Evolutionary conservation across 768 basidiomycete genomes (phyloP).

Genomic region (Russula vinacea): DNA sequence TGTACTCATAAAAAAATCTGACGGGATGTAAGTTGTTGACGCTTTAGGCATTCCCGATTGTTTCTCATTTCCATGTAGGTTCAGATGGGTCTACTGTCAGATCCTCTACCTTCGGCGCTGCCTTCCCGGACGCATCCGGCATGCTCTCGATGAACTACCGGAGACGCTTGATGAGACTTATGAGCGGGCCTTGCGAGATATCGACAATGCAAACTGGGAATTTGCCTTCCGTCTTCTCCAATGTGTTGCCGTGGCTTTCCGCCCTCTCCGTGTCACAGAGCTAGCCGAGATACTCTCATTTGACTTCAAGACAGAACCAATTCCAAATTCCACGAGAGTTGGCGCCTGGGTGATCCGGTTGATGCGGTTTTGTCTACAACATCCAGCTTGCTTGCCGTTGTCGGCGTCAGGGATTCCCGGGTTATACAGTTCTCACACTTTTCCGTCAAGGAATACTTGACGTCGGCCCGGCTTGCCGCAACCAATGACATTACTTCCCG

Average conservation of each 20-base stretch:
- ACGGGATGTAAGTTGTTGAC: background rate
- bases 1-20: background rate
- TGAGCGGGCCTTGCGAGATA: background rate
- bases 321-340: background rate
- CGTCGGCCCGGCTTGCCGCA: conserved; percentile 2
- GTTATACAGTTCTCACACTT: conserved; percentile 8
- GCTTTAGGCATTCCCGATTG: background rate
- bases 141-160: background rate
- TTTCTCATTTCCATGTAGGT: background rate
- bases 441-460: conserved; percentile 12
- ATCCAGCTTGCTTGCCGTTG: background rate
- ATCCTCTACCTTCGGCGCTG: background rate
- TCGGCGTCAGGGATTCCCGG: background rate
- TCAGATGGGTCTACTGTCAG: conserved; percentile 7
- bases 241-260: conserved; percentile 3
- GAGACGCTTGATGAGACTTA: conserved; percentile 7
- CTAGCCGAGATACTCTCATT: background rate
- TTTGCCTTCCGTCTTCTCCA: background rate
- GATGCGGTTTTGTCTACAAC: conserved; percentile 1
- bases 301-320: background rate
- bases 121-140: conserved; percentile 2
- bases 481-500: background rate
- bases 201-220: background rate
- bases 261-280: background rate
- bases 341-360: background rate